phyloP scores from a whole-genome alignment of 805 yeast species.

The Hanseniaspora occidentalis region DNA sequence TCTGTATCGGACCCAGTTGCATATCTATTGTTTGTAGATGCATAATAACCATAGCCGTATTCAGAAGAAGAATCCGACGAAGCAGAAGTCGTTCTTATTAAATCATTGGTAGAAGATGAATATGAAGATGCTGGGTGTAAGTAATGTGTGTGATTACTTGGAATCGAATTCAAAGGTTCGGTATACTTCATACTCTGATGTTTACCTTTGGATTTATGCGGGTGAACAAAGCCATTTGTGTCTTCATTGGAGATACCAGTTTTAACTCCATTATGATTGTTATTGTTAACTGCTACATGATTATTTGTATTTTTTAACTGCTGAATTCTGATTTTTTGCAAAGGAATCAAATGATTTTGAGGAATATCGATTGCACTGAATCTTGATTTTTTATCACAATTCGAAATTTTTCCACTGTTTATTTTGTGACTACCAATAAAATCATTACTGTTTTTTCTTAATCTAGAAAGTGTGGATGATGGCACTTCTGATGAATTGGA shows the following conservation, averaged over 20 bases:
- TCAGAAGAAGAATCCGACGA: background rate
- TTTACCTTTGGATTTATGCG: background rate
- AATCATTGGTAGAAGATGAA: background rate
- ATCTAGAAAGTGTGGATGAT: background rate
- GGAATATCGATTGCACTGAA: background rate
- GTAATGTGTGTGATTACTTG: background rate
- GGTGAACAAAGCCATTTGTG: background rate
- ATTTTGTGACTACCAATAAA: background rate
- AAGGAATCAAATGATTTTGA: background rate
- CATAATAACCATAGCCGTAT: background rate
- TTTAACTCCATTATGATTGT: too few species aligned
- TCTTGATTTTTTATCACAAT: background rate
- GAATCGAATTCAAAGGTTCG: background rate
- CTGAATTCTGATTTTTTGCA: too few species aligned
- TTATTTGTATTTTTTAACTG: too few species aligned
- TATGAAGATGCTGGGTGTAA: background rate
- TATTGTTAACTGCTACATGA: too few species aligned
- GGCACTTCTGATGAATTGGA: background rate
- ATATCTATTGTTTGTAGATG: background rate
- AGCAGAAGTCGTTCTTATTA: background rate
- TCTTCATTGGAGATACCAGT: too few species aligned
- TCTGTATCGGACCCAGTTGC: conserved; percentile 9
- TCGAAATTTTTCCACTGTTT: background rate
- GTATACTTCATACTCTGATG: background rate
- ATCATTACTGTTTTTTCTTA: conserved; percentile 4